Evolutionary conservation across 2,329 filamentous ascomycete species (phyloP), one percentile per base, ranked within the genome.

Genomic region (Colletotrichum spinosum): DNA sequence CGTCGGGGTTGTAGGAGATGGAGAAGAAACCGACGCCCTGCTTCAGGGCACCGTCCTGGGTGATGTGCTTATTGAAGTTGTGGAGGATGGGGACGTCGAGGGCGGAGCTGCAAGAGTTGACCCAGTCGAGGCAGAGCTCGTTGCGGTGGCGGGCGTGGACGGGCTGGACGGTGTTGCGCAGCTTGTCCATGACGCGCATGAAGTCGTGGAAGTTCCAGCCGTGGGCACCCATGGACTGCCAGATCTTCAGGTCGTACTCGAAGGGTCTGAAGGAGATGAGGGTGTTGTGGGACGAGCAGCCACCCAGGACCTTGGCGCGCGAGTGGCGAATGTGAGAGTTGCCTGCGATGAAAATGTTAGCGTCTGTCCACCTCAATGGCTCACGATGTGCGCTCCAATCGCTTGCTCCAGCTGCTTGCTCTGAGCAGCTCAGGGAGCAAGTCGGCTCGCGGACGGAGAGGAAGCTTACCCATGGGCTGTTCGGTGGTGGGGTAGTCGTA

Each of bases 311-410:
- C 83, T 97, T 97, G 69, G 94, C 94, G 68, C 94, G 90, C 12
- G 94, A 97, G 82, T 97, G 94, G 69, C 93, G 90, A 81, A 97
- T 97, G 81, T 93, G 87, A 61, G 92, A 96, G 84, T 97, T 97
- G 75, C 93, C 93, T 87, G 80, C 33, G 45, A 10, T 13, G 44
- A 39, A 12, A 46, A 46, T 34, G 51, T 52, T 39, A 58, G 55
- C 48, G 33, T 34, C 42, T 17, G 54, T 54, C 35, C 15, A 25
- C 25, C 25, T 37, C 39, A 35, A 45, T 25, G 17, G 39, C 42
- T 37, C 46, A 37, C 46, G 38, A 58, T 58, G 46, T 25, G 25
- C 25, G 25, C 25, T 25, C 1, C 25, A 25, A 25, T 25, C 4
- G 25, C 25, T 25, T 25, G 25, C 25, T 25, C 25, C 25, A 25